Evolutionary conservation across 2,329 filamentous ascomycete genomes (phyloP), one percentile per base, ranked within the genome.

Genomic region (Aurifilum marmelostoma): DNA sequence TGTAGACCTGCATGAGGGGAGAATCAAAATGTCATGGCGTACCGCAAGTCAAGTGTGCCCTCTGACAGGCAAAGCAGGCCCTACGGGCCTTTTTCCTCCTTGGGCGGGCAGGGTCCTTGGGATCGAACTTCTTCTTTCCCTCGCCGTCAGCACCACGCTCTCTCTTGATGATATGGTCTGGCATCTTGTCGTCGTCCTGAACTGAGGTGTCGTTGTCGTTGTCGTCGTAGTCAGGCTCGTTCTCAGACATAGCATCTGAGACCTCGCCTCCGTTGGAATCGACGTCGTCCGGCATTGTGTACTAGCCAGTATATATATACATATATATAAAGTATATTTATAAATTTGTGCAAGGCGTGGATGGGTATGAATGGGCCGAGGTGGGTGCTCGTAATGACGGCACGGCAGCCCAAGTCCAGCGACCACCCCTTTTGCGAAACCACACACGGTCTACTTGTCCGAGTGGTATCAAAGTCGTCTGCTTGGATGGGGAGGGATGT

Each of bases 21-120:
- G 34, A 34, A 69, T 27, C 11, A 32, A n/a, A 37, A 32, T 74
- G 56, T 62, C 63, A 41, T 41, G 72, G 89, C 94, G 87, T 92
- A 98, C 96, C 95, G 84, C 96, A 99, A 73, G 96, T 99, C 79
- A 99, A 84, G 87, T 99, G 96, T 72, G 96, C 96, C 80, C 95
- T 88, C 83, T 99, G 96, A 81, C 96, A 99, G 72, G 96, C 95
- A 87, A 92, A 97, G 81, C 96, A 99, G 69, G 96, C 96, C 79
- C 96, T 88, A 74, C 95, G 89, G 50, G 96, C 96, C 86, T 99
- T 99, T 85, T 98, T 99, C 76, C 96, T 89, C 74, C 94, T 87
- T 24, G 96, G 95, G 70, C 96, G 89, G 76, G 91, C 85, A 68
- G 95, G 94, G 79, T 99, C 96, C 80, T 98, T 98, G 68, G 94